Percentiles rank a stretch among this genome's conserved stretches.
Conservation (phyloP, 768 basidiomycete species). For the Lactarius hatsudake region DNA sequence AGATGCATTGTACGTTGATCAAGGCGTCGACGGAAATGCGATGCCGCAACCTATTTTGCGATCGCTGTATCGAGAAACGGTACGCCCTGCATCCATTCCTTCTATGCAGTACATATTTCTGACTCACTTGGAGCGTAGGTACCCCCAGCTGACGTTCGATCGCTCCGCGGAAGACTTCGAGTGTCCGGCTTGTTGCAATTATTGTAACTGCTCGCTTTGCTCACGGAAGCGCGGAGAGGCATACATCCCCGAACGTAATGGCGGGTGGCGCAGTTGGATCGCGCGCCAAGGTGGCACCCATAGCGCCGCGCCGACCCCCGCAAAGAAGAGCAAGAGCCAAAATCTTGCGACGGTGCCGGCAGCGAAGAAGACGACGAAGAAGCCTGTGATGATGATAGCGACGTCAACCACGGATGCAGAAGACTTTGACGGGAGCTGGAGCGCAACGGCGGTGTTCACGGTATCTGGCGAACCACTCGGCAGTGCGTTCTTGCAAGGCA, state of each 20-base stretch:
- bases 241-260: slow-evolving; percentile 39
- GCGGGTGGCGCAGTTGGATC: slow-evolving; percentile 24
- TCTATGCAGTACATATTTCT: background rate
- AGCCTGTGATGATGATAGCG: background rate
- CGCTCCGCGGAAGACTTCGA: slow-evolving; percentile 31
- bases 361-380: background rate
- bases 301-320: background rate
- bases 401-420: background rate
- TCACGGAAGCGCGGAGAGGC: slow-evolving; percentile 45
- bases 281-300: background rate
- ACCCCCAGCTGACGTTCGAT: slow-evolving; percentile 42
- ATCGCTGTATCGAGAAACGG: slow-evolving; percentile 23
- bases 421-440: background rate
- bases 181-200: slow-evolving; percentile 47
- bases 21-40: background rate
- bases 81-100: background rate
- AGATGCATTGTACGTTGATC: slow-evolving; percentile 19
- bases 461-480: background rate
- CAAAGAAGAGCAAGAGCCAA: background rate
- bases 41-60: slow-evolving; percentile 21
- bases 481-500: background rate
- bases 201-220: slow-evolving; percentile 51
- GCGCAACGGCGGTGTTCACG: background rate
- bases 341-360: background rate
- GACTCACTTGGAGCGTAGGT: slow-evolving; percentile 31